These are phyloP conservation scores for Cladophialophora carrionii DNA, from an alignment of 2,329 filamentous ascomycete genomes.

Conservation along the genomic window DNA sequence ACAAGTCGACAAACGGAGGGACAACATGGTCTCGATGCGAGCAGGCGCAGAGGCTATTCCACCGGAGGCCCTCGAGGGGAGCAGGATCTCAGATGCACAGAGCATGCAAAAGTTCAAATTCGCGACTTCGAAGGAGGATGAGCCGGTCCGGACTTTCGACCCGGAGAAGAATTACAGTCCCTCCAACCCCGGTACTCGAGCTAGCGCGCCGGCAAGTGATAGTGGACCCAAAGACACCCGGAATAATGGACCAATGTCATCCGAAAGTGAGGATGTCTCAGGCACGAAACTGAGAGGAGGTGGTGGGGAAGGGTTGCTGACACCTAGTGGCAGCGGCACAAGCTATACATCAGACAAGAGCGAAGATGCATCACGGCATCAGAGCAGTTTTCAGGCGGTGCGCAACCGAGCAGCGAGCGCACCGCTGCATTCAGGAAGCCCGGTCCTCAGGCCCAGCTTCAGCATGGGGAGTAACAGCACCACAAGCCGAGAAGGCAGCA, in stretches of 20 bases:
- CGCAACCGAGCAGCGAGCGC: conserved; percentile 34
- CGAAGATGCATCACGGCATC: conserved; percentile 25
- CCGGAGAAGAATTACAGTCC: conserved; percentile 27
- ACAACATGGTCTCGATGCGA: conserved; percentile 36
- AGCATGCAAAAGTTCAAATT: conserved; percentile 34
- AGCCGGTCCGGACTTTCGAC: conserved; percentile 35
- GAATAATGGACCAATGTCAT: conserved; percentile 12
- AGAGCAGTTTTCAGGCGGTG: conserved; percentile 31
- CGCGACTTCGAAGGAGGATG: conserved; percentile 33
- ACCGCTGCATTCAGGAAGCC: conserved; percentile 28
- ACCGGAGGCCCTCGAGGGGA: conserved; percentile 18
- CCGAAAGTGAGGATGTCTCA: conserved; percentile 18
- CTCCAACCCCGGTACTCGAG: conserved; percentile 24
- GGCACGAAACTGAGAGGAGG: conserved; percentile 21
- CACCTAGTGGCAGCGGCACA: conserved; percentile 30
- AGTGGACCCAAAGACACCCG: conserved; percentile 6
- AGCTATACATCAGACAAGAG: conserved; percentile 32
- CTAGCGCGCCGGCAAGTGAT: conserved; percentile 32
- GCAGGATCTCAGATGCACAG: conserved; percentile 17
- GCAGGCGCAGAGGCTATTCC: conserved; percentile 36
- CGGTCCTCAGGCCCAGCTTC: conserved; percentile 30
- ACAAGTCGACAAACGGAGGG: conserved; percentile 31
- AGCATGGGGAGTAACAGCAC: conserved; percentile 37
- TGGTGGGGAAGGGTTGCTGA: conserved; percentile 25
- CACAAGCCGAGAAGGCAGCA: conserved; percentile 36